Percentiles rank a stretch among this genome's conserved stretches.
phyloP scores from a whole-genome alignment of 768 basidiomycete genomes.

The Gautieria morchelliformis region DNA sequence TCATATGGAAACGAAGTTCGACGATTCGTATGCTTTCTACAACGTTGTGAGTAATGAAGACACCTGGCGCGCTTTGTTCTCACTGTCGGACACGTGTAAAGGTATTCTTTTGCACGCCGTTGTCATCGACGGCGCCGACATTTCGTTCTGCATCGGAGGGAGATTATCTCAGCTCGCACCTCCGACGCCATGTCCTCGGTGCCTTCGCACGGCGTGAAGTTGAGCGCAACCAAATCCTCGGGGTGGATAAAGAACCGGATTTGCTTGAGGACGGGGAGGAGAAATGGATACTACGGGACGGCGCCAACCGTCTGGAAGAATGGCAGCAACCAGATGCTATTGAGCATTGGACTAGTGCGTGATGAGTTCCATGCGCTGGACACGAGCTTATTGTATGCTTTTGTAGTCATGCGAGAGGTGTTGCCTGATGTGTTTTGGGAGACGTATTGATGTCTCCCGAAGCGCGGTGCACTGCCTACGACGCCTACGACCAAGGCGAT shows the following conservation, averaged over 20 bases:
- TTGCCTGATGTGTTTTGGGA: constrained; percentile 69
- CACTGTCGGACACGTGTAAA: constrained; percentile 18
- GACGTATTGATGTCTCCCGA: constrained; percentile 41
- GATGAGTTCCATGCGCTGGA: constrained; percentile 1
- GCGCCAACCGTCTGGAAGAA: constrained; percentile 47
- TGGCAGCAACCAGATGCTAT: constrained; percentile 58
- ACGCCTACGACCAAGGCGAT: no score
- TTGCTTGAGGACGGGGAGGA: constrained; percentile 28
- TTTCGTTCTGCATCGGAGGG: constrained; percentile 45
- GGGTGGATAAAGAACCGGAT: constrained; percentile 12
- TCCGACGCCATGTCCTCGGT: constrained; percentile 53
- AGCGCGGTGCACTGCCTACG: no score
- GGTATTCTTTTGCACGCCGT: constrained; percentile 75
- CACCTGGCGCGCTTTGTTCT: not conserved
- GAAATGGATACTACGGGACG: constrained; percentile 52
- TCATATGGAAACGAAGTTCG: constrained; percentile 31
- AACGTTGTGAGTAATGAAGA: constrained; percentile 55
- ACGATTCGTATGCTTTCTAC: constrained; percentile 47
- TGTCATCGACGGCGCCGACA: constrained; percentile 37
- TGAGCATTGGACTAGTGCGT: constrained; percentile 70
- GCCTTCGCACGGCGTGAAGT: constrained; percentile 46
- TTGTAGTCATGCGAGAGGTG: constrained; percentile 68
- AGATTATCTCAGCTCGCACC: constrained; percentile 61
- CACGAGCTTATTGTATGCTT: not conserved
- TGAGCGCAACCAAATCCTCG: constrained; percentile 26